phyloP scores from a whole-genome alignment of 345 rosid species.

The Populus pruinosa region DNA sequence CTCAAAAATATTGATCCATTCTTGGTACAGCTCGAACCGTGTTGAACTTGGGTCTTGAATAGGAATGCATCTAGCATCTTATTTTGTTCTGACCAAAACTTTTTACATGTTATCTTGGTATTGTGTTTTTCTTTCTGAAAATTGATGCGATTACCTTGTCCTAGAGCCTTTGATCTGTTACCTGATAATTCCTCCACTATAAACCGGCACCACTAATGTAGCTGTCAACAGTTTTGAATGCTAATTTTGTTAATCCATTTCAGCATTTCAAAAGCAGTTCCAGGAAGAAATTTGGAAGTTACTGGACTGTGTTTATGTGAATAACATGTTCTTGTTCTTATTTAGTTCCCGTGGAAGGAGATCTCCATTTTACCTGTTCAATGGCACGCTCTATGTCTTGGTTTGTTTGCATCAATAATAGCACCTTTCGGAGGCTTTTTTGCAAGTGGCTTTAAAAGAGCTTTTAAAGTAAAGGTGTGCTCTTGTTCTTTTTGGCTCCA shows the following conservation, averaged over 20 bases:
- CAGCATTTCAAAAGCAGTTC: not conserved
- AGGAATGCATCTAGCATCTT: not conserved
- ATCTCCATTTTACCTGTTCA: conserved; percentile 79
- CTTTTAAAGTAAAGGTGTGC: conserved; percentile 84
- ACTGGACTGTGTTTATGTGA: not conserved
- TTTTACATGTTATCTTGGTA: not conserved
- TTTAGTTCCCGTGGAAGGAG: conserved; percentile 92
- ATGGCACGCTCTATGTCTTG: conserved; percentile 90
- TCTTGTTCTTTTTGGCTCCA: not conserved
- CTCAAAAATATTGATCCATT: too few species aligned
- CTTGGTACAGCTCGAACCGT: not conserved
- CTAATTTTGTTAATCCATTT: not conserved
- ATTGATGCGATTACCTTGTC: not conserved
- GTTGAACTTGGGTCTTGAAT: not conserved
- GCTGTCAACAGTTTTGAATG: not conserved
- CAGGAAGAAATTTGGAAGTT: not conserved
- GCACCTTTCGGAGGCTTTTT: conserved; percentile 99
- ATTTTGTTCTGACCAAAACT: not conserved
- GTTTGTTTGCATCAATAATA: conserved; percentile 94
- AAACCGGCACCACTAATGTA: not conserved
- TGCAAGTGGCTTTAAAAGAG: conserved; percentile 96
- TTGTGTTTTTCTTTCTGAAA: not conserved
- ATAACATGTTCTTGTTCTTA: not conserved
- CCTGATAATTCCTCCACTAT: not conserved
- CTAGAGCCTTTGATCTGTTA: not conserved